These are phyloP conservation scores for Acanthamoeba culbertsoni DNA, from an alignment of 208 protist genomes.

Conservation along the genomic window DNA sequence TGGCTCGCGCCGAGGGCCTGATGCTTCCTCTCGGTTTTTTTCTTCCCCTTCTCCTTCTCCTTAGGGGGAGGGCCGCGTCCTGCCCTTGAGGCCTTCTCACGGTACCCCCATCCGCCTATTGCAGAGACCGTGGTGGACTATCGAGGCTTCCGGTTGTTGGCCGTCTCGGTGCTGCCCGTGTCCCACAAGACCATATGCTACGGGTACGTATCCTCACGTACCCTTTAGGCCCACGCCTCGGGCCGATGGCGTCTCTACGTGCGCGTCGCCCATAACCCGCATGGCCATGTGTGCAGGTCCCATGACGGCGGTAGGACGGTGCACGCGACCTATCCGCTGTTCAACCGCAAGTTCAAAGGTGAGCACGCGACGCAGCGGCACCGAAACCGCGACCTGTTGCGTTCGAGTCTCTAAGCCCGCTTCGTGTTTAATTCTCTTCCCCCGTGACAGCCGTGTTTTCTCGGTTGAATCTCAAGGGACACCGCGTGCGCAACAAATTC, in stretches of 20 bases:
- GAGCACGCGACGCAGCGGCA: too few relatives aligned
- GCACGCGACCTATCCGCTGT: too few relatives aligned
- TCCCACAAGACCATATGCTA: slow-evolving; percentile 43
- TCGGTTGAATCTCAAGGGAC: slow-evolving; percentile 1
- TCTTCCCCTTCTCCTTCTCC: too few relatives aligned
- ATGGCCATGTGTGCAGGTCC: neutral
- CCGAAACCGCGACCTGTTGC: neutral
- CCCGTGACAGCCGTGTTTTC: neutral
- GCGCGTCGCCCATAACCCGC: neutral
- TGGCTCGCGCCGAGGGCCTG: neutral
- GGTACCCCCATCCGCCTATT: too few relatives aligned
- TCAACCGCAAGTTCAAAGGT: too few relatives aligned
- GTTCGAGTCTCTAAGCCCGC: neutral
- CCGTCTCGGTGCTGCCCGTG: slow-evolving; percentile 50
- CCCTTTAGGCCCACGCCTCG: too few relatives aligned
- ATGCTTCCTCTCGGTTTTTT: neutral
- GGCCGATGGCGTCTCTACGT: neutral
- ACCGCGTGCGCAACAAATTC: neutral
- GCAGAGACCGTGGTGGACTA: slow-evolving; percentile 62
- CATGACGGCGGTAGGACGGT: too few relatives aligned
- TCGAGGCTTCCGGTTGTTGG: slow-evolving; percentile 36
- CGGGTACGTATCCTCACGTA: too few relatives aligned
- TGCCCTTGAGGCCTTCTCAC: too few relatives aligned
- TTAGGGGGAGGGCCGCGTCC: too few relatives aligned
- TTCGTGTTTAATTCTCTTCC: neutral